Conservation (phyloP, 352 stramenopile species). For the Globisporangium lucens region DNA sequence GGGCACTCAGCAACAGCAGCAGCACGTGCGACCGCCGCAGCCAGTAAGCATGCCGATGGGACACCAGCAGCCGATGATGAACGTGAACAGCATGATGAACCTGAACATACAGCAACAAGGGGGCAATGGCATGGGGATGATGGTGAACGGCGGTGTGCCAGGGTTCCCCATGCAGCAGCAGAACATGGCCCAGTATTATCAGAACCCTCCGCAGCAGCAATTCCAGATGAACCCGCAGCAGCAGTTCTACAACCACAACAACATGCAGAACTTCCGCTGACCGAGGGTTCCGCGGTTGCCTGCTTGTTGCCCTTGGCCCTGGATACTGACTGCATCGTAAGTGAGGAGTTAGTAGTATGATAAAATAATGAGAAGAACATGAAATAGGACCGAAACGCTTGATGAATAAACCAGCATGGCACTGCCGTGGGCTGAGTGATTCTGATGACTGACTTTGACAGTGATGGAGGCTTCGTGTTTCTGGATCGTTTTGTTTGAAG, state of each 20-base stretch:
- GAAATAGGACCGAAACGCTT: neutral
- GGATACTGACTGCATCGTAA: neutral
- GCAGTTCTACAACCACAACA: conserved; percentile 11
- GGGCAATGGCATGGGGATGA: conserved; percentile 8
- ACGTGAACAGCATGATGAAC: conserved; percentile 18
- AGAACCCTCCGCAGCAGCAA: conserved; percentile 14
- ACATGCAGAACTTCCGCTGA: conserved; percentile 17
- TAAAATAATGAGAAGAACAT: neutral
- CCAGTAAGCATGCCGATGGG: conserved; percentile 19
- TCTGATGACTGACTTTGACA: neutral
- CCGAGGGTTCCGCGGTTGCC: neutral
- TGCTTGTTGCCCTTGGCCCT: neutral
- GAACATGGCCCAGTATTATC: conserved; percentile 1
- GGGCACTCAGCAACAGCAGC: conserved; percentile 17
- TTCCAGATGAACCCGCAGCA: conserved; percentile 14
- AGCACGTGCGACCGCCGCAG: conserved; percentile 38
- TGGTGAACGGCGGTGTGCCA: conserved; percentile 7
- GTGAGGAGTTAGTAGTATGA: neutral
- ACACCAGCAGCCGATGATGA: conserved; percentile 7
- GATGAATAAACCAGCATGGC: neutral
- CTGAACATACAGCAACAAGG: conserved; percentile 19
- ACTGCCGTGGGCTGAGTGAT: neutral
- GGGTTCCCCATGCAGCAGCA: conserved; percentile 13
- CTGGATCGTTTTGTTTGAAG: neutral
- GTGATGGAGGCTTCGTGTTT: neutral